Percentiles rank a stretch among this genome's conserved stretches.
Evolutionary conservation across 331 rosid species (phyloP).

Genomic region (Malus hybrid): DNA sequence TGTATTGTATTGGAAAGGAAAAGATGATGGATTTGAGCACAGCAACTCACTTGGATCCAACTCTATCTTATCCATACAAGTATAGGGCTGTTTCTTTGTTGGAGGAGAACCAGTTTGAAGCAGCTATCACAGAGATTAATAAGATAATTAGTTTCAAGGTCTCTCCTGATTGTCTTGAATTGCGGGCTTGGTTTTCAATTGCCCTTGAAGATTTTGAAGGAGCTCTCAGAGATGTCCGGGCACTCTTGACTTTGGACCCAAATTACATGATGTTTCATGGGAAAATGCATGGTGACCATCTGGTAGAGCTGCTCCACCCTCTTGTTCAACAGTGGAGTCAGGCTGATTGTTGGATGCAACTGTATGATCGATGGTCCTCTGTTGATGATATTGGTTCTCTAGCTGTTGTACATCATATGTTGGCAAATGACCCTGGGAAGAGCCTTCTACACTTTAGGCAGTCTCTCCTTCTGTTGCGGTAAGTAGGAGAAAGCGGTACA

Average conservation of each 20-base stretch:
- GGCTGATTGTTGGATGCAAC: constrained; percentile 90
- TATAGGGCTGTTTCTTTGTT: constrained; percentile 51
- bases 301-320: constrained; percentile 64
- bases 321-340: constrained; percentile 59
- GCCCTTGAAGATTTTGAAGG: constrained; percentile 68
- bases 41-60: constrained; percentile 85
- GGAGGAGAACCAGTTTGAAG: constrained; percentile 56
- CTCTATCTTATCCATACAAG: constrained; percentile 70
- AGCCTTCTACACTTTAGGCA: constrained; percentile 76
- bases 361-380: constrained; percentile 71
- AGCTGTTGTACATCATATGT: constrained; percentile 85
- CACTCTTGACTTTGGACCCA: constrained; percentile 76
- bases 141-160: constrained; percentile 69
- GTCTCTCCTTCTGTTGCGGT: constrained; percentile 76
- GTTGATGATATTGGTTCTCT: constrained; percentile 86
- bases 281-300: constrained; percentile 53
- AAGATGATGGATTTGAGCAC: constrained; percentile 59
- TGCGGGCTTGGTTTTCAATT: constrained; percentile 77
- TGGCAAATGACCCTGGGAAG: constrained; percentile 78
- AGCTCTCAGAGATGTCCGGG: constrained; percentile 71
- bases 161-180: constrained; percentile 79
- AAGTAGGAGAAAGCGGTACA: constrained; percentile 6
- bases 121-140: constrained; percentile 62
- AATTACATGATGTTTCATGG: constrained; percentile 64
- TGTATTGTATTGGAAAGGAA: constrained; percentile 73